Evolutionary conservation across 2,329 filamentous ascomycete species (phyloP), one percentile per base, ranked within the genome.

Genomic region (Venturia asperata): DNA sequence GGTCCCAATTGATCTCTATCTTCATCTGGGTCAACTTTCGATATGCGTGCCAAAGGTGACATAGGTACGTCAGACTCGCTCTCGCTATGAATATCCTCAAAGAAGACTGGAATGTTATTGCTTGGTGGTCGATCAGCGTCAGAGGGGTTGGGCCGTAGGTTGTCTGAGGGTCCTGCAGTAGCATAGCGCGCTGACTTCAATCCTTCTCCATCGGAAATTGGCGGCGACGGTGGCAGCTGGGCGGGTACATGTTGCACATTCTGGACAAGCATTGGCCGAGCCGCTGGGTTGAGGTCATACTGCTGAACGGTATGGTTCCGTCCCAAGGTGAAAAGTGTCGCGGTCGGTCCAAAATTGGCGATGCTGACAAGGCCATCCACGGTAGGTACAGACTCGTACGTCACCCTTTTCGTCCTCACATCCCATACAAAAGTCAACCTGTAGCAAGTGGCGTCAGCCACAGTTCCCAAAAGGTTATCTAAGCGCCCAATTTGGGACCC

Each of bases 401-500:
- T 92, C 70, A 99, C 92, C 73, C 96, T 88, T 75, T 97, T 97
- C n/a, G 94, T 99, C 68, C 92, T 85, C 56, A 99, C 94, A 80
- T 99, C 94, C 93, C 94, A 99, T 66, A 92, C 89, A 71, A 90
- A 87, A 45, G 92, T 96, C 81, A 96, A 90, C 65, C 92, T 80
- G 67, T 68, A 64, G 52, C 68, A 64, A 24, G 43, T 65, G 37
- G 58, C 61, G 45, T 63, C 45, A 66, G 61, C 34, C 49, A 62
- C 39, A 30, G 13, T 65, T 55, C 24, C 56, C 7, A n/a, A 37
- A 58, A 9, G 3, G 6, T 37, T 41, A 52, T 42, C 21, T 56
- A 58, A 39, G 47, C 47, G 47, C 39, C 52, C 24, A 19, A 63
- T 19, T 11, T 24, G 39, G 30, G 64, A 62, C 45, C 60, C 11